A percentile compares a stretch with the other conserved stretches of the same genome.
Conservation (phyloP, 768 basidiomycete genomes). For the Phylloporus sp. region DNA sequence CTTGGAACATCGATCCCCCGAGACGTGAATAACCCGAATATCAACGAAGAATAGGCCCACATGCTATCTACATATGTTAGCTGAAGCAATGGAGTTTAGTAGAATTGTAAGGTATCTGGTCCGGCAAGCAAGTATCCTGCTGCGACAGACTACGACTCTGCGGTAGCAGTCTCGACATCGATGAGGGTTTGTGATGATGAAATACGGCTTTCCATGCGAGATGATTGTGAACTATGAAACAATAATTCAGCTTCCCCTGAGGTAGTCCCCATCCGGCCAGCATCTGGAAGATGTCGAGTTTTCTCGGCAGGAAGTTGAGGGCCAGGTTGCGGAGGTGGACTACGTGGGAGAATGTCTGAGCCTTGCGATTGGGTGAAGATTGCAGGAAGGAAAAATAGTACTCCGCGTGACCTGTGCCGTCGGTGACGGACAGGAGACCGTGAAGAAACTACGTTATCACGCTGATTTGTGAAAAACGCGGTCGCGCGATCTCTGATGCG, state of each 20-base stretch:
- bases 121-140: conserved; percentile 8
- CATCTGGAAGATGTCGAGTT: conserved; percentile 33
- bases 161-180: conserved; percentile 22
- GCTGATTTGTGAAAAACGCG: conserved; percentile 42
- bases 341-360: conserved; percentile 28
- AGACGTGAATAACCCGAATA: conserved; percentile 11
- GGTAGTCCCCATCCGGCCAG: conserved; percentile 29
- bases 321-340: conserved; percentile 28
- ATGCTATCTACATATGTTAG: conserved; percentile 21
- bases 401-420: conserved; percentile 49
- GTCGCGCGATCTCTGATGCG: conserved; percentile 52
- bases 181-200: conserved; percentile 27
- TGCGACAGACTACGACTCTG: conserved; percentile 17
- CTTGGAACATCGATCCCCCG: neutral
- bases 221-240: conserved; percentile 27
- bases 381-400: conserved; percentile 79
- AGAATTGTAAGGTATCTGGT: conserved; percentile 24
- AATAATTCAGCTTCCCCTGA: conserved; percentile 18
- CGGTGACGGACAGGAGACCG: conserved; percentile 47
- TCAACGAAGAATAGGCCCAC: conserved; percentile 15
- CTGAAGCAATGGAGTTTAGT: conserved; percentile 31
- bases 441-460: conserved; percentile 33
- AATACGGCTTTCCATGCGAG: conserved; percentile 25
- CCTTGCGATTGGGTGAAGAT: conserved; percentile 53
- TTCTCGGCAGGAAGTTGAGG: conserved; percentile 42